A percentile compares a stretch with the other conserved stretches of the same genome.
phyloP scores from a whole-genome alignment of 768 basidiomycete genomes.

The Tulasnella calospora region DNA sequence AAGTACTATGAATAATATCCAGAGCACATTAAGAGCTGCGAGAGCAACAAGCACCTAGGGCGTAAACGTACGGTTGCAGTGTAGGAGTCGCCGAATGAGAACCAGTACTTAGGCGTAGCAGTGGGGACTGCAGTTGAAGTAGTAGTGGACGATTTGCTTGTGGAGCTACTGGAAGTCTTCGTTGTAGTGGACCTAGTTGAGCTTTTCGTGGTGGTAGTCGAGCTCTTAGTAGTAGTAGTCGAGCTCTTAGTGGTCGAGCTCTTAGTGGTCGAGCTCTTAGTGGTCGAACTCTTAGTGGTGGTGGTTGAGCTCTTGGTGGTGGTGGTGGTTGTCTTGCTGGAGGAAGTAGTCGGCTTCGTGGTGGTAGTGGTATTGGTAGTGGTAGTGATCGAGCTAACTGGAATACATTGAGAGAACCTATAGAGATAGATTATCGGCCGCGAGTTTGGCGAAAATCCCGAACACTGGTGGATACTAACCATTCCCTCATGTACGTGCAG shows the following conservation, averaged over 20 bases:
- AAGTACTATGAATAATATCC: constrained; percentile 10
- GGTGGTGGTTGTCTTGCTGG: not conserved
- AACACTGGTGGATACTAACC: not conserved
- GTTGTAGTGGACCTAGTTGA: constrained; percentile 12
- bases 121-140: constrained; percentile 31
- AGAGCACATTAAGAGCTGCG: constrained; percentile 35
- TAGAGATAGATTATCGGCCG: too few species aligned
- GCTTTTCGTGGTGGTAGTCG: constrained; percentile 29
- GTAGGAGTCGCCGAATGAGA: constrained; percentile 49
- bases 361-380: not conserved
- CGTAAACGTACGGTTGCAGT: constrained; percentile 45
- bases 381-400: not conserved
- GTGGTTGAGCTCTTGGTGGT: not conserved
- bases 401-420: constrained; percentile 3
- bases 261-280: too few species aligned
- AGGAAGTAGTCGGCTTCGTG: too few species aligned
- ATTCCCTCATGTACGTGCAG: not conserved
- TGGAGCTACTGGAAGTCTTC: constrained; percentile 31
- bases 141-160: not conserved
- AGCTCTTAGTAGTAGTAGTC: not conserved
- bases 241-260: too few species aligned
- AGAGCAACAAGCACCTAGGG: not conserved
- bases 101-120: constrained; percentile 44
- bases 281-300: not conserved
- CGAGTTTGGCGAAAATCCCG: not conserved